A percentile compares a stretch with the other conserved stretches of the same genome.
Evolutionary conservation across 2,329 filamentous ascomycete genomes (phyloP).

Genomic region (Nannizzia gypsea): DNA sequence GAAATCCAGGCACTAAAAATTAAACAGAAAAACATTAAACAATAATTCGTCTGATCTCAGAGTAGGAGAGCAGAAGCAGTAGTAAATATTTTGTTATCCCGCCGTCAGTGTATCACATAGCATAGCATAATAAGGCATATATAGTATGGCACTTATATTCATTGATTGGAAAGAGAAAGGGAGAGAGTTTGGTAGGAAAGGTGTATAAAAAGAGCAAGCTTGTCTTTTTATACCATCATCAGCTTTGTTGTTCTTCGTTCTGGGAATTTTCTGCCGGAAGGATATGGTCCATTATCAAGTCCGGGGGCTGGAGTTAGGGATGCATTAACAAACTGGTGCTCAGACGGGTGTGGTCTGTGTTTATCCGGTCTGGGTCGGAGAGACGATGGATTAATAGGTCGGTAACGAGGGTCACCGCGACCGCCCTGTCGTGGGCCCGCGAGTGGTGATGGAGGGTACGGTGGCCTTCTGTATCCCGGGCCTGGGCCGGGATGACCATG

Average conservation of each 20-base stretch:
- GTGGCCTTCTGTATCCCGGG: constrained; percentile 1
- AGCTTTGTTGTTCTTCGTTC: constrained; percentile 39
- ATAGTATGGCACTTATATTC: neutral
- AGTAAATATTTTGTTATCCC: neutral
- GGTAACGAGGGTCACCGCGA: constrained; percentile 9
- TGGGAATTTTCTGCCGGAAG: constrained; percentile 28
- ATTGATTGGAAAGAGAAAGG: neutral
- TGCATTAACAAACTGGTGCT: neutral
- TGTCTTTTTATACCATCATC: constrained; percentile 33
- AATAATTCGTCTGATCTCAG: neutral
- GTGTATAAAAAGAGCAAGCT: neutral
- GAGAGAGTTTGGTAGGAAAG: neutral
- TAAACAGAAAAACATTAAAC: constrained; percentile 4
- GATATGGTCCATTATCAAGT: constrained; percentile 6
- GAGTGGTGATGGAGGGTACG: constrained; percentile 11
- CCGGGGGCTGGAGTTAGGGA: constrained; percentile 16
- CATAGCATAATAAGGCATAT: neutral
- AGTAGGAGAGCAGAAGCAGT: neutral
- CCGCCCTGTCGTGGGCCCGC: constrained; percentile 15
- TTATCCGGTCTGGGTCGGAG: neutral
- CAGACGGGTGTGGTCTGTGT: constrained; percentile 3
- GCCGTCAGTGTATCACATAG: neutral
- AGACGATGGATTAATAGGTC: constrained; percentile 3
- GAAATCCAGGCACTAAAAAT: neutral
- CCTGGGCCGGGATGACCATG: neutral